Conservation (phyloP, 169 alveolate species). For the Babesia ovata region DNA sequence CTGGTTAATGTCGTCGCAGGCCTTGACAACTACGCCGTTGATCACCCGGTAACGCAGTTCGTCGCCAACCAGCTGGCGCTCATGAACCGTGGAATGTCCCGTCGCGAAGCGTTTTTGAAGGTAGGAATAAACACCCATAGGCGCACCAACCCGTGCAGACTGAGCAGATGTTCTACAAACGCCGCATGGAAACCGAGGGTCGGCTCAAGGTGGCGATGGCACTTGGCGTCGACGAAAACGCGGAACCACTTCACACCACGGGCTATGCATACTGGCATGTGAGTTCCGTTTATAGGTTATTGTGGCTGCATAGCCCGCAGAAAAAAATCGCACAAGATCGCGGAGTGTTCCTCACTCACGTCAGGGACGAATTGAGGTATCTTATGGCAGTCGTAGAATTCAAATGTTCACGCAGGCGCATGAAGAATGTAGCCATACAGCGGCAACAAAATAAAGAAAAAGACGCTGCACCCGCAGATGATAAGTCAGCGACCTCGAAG, state of each 20-base stretch:
- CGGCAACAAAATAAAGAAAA: not conserved
- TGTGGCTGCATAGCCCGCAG: constrained; percentile 7
- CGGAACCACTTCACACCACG: constrained; percentile 71
- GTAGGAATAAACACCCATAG: not conserved
- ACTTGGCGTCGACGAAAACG: constrained; percentile 70
- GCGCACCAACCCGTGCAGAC: constrained; percentile 33
- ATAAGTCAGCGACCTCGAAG: no score
- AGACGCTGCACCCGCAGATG: no score
- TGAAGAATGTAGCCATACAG: constrained; percentile 40
- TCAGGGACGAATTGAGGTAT: constrained; percentile 60
- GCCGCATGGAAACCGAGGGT: constrained; percentile 76
- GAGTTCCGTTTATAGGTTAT: not conserved
- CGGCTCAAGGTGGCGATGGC: constrained; percentile 75
- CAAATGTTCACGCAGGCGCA: constrained; percentile 15
- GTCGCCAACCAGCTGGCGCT: constrained; percentile 59
- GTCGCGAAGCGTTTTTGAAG: constrained; percentile 70
- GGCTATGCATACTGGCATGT: constrained; percentile 69
- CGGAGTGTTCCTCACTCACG: constrained; percentile 33
- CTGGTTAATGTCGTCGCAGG: constrained; percentile 28
- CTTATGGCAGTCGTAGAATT: not conserved
- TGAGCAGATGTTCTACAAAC: constrained; percentile 72
- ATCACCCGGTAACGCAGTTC: constrained; percentile 70
- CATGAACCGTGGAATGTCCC: constrained; percentile 75
- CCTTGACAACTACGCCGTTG: constrained; percentile 41
- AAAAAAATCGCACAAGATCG: constrained; percentile 64